Evolutionary conservation across 164 flowering plant species (phyloP), one percentile per base, ranked within the genome.

Genomic region (Warburgia ugandensis): DNA sequence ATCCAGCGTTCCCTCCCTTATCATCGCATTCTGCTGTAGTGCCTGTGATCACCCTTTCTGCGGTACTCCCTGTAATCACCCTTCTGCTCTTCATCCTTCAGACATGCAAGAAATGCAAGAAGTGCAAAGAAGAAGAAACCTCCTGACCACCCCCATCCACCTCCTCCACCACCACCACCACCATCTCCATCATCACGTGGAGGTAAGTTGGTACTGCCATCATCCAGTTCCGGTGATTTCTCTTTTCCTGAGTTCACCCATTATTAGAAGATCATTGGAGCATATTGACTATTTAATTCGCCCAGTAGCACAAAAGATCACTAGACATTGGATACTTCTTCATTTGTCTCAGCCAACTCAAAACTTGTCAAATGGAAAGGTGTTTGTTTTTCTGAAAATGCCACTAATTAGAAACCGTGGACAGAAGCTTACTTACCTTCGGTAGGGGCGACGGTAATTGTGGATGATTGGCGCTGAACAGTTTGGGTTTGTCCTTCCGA

Each of bases 91-190:
- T 72, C 61, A 56, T 86, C 95, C 65, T 81, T 86, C 54, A 86
- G 58, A 48, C 81, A 73, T 25, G 92, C 86, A 11, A 86, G 72
- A 45, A 86, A 78, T 37, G 86, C 86, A 55, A 86, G 86, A 59
- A 86, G 78, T 6, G 83, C 95, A 41, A 86, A 83, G 29, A 86
- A 77, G 83, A 78, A 81, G 64, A 83, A 86, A 52, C 68, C 55
- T 13, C 86, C 92, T 9, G 89, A 86, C 1, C 89, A 86, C 1
- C 90, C 89, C 0, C 92, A 89, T 1, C 95, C 95, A 0, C 95
- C 95, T 0, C 95, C 95, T 0, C 50, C 51, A 4, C 51, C 51
- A 47, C 51, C 51, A 28, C 51, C 51, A 10, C 88, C 95, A 23
- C 81, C 95, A 52, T 45, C 90, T 28, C 57, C 94, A 63, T 83